A percentile compares a stretch with the other conserved stretches of the same genome.
These are phyloP conservation scores for Buddleja alternifolia DNA, from an alignment of 257 asterid species.

Conservation along the genomic window DNA sequence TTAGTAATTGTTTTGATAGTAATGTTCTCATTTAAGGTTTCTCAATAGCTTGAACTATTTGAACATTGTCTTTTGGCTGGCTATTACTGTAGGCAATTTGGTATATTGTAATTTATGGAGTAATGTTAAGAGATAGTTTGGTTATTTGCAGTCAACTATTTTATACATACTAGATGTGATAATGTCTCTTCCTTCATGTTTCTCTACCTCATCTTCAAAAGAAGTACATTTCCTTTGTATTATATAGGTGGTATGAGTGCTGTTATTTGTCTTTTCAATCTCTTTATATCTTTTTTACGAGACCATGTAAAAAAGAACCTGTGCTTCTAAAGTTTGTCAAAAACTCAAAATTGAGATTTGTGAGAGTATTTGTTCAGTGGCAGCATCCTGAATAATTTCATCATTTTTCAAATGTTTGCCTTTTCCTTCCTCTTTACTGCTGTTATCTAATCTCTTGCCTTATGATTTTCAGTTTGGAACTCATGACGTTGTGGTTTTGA, in stretches of 20 bases:
- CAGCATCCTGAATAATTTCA: conserved; percentile 17
- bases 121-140: background rate
- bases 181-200: background rate
- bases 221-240: conserved; percentile 1
- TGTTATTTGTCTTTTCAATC: background rate
- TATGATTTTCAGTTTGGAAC: conserved; percentile 71
- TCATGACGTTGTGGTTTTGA: conserved; percentile 89
- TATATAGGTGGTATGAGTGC: background rate
- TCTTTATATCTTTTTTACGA: background rate
- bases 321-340: background rate
- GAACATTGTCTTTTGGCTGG: background rate
- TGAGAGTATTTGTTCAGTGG: conserved; percentile 23
- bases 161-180: background rate
- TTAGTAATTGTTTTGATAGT: background rate
- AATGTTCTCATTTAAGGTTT: background rate
- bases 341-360: conserved; percentile 5
- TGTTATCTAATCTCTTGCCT: conserved; percentile 20
- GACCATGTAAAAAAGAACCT: background rate
- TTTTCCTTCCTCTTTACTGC: background rate
- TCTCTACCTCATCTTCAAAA: background rate
- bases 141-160: conserved; percentile 15
- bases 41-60: conserved; percentile 11
- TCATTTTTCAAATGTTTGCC: conserved; percentile 14
- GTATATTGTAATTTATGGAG: background rate
- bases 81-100: background rate